Percentiles rank a stretch among this genome's conserved stretches.
phyloP scores from a whole-genome alignment of 139 green algal species.

The Yamagishiella unicocca region DNA sequence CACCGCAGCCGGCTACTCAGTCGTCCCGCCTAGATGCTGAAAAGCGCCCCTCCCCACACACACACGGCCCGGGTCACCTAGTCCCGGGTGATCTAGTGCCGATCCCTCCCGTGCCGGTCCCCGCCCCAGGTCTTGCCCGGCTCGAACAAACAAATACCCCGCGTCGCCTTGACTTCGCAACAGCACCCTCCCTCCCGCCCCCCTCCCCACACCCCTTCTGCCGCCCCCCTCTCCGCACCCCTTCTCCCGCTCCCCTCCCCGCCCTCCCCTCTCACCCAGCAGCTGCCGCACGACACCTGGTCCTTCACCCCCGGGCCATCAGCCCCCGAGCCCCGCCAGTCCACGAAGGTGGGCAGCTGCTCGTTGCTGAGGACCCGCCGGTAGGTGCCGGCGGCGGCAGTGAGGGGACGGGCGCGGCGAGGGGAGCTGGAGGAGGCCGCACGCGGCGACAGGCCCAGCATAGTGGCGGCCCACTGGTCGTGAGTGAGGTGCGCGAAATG shows the following conservation, averaged over 20 bases:
- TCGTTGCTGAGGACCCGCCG: background rate
- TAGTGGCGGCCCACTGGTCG: slow-evolving; percentile 29
- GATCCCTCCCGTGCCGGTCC: too few relatives aligned
- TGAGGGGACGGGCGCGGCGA: too few relatives aligned
- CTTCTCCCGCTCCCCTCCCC: background rate
- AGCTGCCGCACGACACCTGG: slow-evolving; percentile 75
- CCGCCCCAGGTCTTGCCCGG: too few relatives aligned
- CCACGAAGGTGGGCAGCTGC: slow-evolving; percentile 59
- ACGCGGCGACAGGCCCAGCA: background rate
- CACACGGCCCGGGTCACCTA: too few relatives aligned
- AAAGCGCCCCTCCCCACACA: too few relatives aligned
- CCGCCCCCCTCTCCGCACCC: background rate
- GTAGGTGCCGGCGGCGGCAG: background rate
- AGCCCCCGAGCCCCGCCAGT: slow-evolving; percentile 70
- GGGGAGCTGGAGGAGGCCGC: background rate
- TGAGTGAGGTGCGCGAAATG: slow-evolving; percentile 26
- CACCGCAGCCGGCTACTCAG: too few relatives aligned
- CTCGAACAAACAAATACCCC: too few relatives aligned
- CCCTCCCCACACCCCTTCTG: background rate
- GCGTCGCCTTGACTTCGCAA: too few relatives aligned
- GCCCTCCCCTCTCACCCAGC: slow-evolving; percentile 55
- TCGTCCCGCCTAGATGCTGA: too few relatives aligned
- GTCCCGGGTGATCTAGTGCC: too few relatives aligned
- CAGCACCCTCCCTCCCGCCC: too few relatives aligned
- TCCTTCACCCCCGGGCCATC: slow-evolving; percentile 70